Base-by-base conservation (phyloP, 257 asterid species). In the Fraxinus pennsylvanica region DNA sequence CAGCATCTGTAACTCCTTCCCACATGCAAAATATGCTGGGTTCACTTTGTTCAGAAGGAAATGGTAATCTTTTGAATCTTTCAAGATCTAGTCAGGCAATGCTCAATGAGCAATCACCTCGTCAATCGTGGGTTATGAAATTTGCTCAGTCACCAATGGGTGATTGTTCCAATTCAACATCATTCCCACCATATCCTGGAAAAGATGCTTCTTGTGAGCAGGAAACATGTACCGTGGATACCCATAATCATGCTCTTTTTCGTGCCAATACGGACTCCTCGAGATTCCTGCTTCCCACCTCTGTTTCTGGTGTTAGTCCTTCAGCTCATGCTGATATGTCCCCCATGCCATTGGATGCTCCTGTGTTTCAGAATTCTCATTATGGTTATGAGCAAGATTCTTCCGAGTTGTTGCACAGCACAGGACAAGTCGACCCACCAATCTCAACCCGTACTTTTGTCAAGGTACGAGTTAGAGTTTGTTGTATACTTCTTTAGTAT, bases 21-120 rank as follows among this genome's bases (percentile, higher is more conserved):
- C 77, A 85, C 71, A 74, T 90, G 89, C 98, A 90, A 74, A 88
- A 92, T 78, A 84, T 92, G 92, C 78, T 94, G 74, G 97, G 96
- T 66, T 85, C 96, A 0, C 80, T 94, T 59, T 84, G 91, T 74
- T 79, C 89, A 14, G 97, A 91, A 81, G 96, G 94, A 73, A 91
- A 88, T 80, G 82, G 84, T 25, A 91, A 88, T 84, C 89, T 87
- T 12, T 71, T 88, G 63, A 89, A 83, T 83, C 88, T 88, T 86
- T 87, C 94, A 15, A 80, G 91, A 80, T 69, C 90, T 66, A 84
- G 88, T 61, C 97, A 87, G 87, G 73, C 85, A 54, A 84, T 90
- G 71, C 83, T 84, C 72, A 82, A 81, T 32, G 96, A 89, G 81
- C 95, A 86, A 72, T 82, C 91, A 19, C 79, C 92, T 73, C 95